Base-by-base conservation (phyloP, 2,329 filamentous ascomycete genomes). In the Colletotrichum zoysiae region DNA sequence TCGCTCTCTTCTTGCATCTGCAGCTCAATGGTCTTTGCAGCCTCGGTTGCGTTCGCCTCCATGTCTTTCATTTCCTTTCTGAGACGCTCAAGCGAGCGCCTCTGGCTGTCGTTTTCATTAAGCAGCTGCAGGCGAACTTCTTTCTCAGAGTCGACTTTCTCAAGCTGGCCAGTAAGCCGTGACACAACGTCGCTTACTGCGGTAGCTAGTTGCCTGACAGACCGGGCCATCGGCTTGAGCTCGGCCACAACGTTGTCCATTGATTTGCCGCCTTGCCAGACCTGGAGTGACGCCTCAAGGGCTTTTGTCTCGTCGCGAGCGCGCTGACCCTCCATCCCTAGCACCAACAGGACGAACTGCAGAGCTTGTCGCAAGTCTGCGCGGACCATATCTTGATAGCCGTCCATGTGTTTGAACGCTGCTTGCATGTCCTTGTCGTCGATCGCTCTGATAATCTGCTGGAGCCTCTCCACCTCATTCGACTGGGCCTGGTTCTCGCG, bases 311-410 rank as follows among this genome's bases (percentile, higher is more conserved):
- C 53, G 20, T 72, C 70, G 2, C 48, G 18, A 20, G 50, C 60
- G 5, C 48, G 60, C 23, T 11, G 30, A 8, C 42, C 53, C 18
- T 70, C 46, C 23, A 50, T 20, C 53, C 60, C 38, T n/a, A 72
- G n/a, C 46, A 65, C 9, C 33, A 44, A n/a, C 9, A 35, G 30
- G 26, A 42, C n/a, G 44, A 51, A 69, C 33, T 48, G 12, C 46
- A 70, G 23, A 16, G 38, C 30, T 1, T 70, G 30, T 38, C 35
- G 53, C 35, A 72, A 18, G 3, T 72, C 70, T 12, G 23, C n/a
- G 46, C 61, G 67, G 23, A 72, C 16, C 11, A 65, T 60, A 30
- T 26, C 8, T 42, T 61, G 58, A 53, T 72, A 72, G 53, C 16
- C 44, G 38, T 70, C 30, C 48, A 70, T 48, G 23, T 57, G 38